These are phyloP conservation scores for Helicosporidium sp. DNA, from an alignment of 139 green algal genomes.

Conservation along the genomic window DNA sequence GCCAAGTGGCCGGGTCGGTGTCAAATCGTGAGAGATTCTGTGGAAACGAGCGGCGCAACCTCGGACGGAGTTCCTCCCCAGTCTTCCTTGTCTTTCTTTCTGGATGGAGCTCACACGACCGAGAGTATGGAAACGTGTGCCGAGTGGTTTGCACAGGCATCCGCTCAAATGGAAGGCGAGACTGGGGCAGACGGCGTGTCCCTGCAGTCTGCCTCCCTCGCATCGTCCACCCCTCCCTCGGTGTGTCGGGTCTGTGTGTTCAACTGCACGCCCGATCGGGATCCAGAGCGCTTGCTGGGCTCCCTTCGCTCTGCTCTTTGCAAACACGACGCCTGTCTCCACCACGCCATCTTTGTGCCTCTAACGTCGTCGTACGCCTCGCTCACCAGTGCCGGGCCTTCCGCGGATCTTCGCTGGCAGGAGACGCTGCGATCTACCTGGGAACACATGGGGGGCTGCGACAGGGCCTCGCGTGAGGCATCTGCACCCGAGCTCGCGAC, in stretches of 20 bases:
- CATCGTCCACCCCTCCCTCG: not conserved
- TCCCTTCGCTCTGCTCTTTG: too few species aligned
- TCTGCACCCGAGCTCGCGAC: too few species aligned
- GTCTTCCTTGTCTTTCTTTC: slow-evolving; percentile 65
- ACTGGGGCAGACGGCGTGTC: too few species aligned
- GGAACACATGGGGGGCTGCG: too few species aligned
- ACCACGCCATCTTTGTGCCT: slow-evolving; percentile 52
- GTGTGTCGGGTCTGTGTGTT: too few species aligned
- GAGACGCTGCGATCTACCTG: slow-evolving; percentile 26
- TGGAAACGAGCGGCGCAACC: too few species aligned
- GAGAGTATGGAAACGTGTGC: slow-evolving; percentile 79
- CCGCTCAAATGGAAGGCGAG: not conserved
- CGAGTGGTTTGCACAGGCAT: slow-evolving; percentile 57
- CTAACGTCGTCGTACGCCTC: slow-evolving; percentile 29
- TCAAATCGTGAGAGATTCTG: slow-evolving; percentile 16
- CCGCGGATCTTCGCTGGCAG: slow-evolving; percentile 36
- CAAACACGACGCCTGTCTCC: too few species aligned
- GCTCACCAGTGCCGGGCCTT: slow-evolving; percentile 3
- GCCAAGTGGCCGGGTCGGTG: slow-evolving; percentile 53
- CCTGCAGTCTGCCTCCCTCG: not conserved
- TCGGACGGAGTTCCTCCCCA: too few species aligned
- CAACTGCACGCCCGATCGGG: slow-evolving; percentile 56
- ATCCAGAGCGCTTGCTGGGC: slow-evolving; percentile 52
- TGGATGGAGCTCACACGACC: slow-evolving; percentile 89
- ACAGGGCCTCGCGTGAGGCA: too few species aligned